Percentiles rank a stretch among this genome's conserved stretches.
These are phyloP conservation scores for Trichoderma virens DNA, from an alignment of 495 filamentous ascomycete species.

Conservation along the genomic window DNA sequence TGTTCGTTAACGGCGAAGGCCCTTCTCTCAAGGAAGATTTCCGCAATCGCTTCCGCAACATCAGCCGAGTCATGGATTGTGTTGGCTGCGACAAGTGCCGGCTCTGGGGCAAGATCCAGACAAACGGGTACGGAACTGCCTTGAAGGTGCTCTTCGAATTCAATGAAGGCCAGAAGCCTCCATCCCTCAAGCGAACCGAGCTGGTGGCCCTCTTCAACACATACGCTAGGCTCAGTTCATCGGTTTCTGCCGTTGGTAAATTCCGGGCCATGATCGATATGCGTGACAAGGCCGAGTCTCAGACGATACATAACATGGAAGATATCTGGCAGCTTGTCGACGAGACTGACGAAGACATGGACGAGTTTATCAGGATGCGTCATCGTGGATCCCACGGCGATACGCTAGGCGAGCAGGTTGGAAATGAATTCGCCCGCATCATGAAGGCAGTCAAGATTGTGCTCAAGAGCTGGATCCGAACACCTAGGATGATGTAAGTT, in stretches of 20 bases:
- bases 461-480: constrained; percentile 56
- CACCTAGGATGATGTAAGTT: constrained; percentile 69
- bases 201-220: constrained; percentile 93
- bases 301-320: constrained; percentile 21
- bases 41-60: constrained; percentile 92
- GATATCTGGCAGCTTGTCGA: constrained; percentile 7
- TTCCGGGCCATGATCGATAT: constrained; percentile 67
- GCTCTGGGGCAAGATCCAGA: constrained; percentile 97
- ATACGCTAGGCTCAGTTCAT: constrained; percentile 74
- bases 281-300: constrained; percentile 32
- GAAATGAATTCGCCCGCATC: constrained; percentile 54
- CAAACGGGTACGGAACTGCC: constrained; percentile 88
- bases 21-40: constrained; percentile 91
- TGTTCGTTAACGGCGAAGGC: constrained; percentile 74
- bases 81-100: constrained; percentile 98
- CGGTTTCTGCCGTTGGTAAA: constrained; percentile 61
- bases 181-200: constrained; percentile 76
- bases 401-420: constrained; percentile 49
- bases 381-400: constrained; percentile 26
- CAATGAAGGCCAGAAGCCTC: constrained; percentile 62
- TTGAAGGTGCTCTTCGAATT: constrained; percentile 95
- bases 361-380: constrained; percentile 26
- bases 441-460: constrained; percentile 56
- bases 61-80: constrained; percentile 95
- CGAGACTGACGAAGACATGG: constrained; percentile 2